Evolutionary conservation across 2,329 filamentous ascomycete species (phyloP), one percentile per base, ranked within the genome.

Genomic region (Celoporthe dispersa): DNA sequence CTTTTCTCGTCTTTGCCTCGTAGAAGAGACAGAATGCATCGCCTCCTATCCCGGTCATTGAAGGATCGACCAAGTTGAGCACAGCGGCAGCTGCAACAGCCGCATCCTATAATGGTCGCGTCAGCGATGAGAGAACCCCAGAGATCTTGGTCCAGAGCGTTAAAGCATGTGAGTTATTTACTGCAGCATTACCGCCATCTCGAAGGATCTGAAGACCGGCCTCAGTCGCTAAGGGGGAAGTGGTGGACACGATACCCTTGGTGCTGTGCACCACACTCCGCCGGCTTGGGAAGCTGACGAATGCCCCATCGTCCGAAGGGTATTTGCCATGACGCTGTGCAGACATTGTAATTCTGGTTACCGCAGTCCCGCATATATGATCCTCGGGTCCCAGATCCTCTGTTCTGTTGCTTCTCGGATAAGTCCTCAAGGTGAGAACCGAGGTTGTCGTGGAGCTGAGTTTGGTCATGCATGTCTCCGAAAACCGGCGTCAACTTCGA

Each of bases 11-110:
- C 76, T 91, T 88, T 61, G 93, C 92, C 77, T 95, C 88, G 82
- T 94, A 98, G 84, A 89, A 97, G 37, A 98, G 87, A 78, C 94
- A 94, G 82, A 98, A 98, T 87, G 96, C 93, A 80, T 98, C 95
- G 71, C 95, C 95, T 64, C 95, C 95, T 72, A 98, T 97, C 28
- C 95, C 95, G 0, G 94, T 97, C 14, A 92, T 95, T 57, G 90
- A 88, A 6, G 94, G 94, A 77, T 98, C 95, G 1, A 94, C 97
- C 75, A 98, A 87, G 80, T 98, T 97, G 68, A 98, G 86, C 2
- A 90, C 93, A 31, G 95, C 95, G 59, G 95, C 94, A 90, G 71
- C 93, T 55, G 95, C 94, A 3, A 98, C 92, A 12, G 95, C 94
- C 35, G 95, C 94, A 83, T 98, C 94, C 93, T 96, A 64, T 14